Conservation (phyloP, 2,329 filamentous ascomycete genomes). For the Rhynchosporium secalis region DNA sequence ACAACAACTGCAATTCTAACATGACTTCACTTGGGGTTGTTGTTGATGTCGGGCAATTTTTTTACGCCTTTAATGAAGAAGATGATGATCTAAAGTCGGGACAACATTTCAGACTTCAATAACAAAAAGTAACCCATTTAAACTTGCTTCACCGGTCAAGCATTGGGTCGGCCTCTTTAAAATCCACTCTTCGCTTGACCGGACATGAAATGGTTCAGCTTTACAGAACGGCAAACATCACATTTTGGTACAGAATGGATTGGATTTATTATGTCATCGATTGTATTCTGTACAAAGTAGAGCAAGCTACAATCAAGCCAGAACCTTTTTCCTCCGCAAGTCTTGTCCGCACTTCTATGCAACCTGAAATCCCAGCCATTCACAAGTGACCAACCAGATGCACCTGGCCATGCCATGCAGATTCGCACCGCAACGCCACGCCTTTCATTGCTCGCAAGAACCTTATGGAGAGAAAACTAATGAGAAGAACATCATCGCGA, state of each 20-base stretch:
- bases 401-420: not conserved
- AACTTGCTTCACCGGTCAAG: no score
- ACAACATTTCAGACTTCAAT: no score
- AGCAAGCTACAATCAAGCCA: constrained; percentile 4
- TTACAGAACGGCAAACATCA: not conserved
- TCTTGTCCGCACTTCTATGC: constrained; percentile 3
- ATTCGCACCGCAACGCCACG: not conserved
- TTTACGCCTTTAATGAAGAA: no score
- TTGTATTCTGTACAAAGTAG: constrained; percentile 9
- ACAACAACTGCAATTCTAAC: no score
- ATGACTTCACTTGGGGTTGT: no score
- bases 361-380: not conserved
- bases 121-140: no score
- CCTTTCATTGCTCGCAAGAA: not conserved
- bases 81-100: no score
- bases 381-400: not conserved
- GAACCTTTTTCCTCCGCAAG: not conserved
- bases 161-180: no score
- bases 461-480: not conserved
- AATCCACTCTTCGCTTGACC: not conserved
- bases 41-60: no score
- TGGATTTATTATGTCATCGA: not conserved
- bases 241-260: not conserved
- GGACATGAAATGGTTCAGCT: not conserved
- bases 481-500: not conserved